Evolutionary conservation across 345 rosid genomes (phyloP).

Genomic region (Linum lewisii): DNA sequence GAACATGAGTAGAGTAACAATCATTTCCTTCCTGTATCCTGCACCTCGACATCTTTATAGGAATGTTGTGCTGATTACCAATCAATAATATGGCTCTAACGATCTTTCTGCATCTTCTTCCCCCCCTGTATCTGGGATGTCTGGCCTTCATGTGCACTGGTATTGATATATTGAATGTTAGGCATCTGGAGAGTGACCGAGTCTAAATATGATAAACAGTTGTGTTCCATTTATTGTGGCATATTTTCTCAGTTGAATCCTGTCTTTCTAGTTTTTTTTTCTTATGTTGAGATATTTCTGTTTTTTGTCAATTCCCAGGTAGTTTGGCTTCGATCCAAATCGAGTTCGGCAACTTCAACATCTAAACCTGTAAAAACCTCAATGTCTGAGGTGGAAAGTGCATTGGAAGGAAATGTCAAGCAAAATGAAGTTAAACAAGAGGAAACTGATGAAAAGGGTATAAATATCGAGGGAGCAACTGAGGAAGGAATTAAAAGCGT

Average conservation of each 20-base stretch:
- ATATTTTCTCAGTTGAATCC: too few relatives aligned
- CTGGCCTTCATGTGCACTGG: too few relatives aligned
- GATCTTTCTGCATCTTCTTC: too few relatives aligned
- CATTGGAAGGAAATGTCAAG: constrained; percentile 41
- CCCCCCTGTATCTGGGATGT: too few relatives aligned
- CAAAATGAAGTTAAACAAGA: constrained; percentile 56
- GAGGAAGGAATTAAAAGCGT: constrained; percentile 93
- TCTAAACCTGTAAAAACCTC: constrained; percentile 41
- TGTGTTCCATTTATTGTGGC: background rate
- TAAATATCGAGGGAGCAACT: constrained; percentile 62
- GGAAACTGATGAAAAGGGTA: constrained; percentile 51
- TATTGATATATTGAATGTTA: too few relatives aligned
- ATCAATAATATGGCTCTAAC: too few relatives aligned
- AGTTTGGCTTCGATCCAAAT: constrained; percentile 55
- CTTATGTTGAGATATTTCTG: background rate
- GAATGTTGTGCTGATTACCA: too few relatives aligned
- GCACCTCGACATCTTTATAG: too few relatives aligned
- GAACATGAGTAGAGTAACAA: too few relatives aligned
- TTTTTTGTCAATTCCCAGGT: constrained; percentile 38
- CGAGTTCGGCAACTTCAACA: constrained; percentile 35
- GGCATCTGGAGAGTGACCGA: too few relatives aligned
- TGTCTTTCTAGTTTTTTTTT: background rate
- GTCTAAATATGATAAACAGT: too few relatives aligned
- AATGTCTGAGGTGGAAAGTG: constrained; percentile 34
- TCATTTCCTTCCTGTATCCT: too few relatives aligned